Conservation (phyloP, 352 stramenopile species). For the Stramenopiles sp. region DNA sequence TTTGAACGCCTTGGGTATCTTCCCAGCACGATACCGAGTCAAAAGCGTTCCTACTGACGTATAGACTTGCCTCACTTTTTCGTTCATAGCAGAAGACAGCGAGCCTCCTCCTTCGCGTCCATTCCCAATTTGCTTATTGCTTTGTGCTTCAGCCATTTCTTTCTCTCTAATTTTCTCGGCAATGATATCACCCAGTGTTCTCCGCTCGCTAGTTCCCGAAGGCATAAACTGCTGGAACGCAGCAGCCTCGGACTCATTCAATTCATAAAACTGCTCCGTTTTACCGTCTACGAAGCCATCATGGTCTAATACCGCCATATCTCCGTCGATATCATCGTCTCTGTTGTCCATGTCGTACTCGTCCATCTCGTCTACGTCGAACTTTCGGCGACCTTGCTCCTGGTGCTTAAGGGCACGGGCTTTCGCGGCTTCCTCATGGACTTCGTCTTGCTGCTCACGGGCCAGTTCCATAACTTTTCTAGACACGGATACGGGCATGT, state of each 20-base stretch:
- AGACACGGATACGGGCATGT: conserved; percentile 28
- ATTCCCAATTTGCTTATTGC: not conserved
- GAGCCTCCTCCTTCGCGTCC: conserved; percentile 15
- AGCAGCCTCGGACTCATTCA: conserved; percentile 35
- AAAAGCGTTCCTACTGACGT: conserved; percentile 92
- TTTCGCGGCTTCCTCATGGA: conserved; percentile 26
- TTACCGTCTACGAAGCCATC: conserved; percentile 45
- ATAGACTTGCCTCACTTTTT: conserved; percentile 95
- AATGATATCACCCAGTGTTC: conserved; percentile 95
- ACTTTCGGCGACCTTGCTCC: conserved; percentile 35
- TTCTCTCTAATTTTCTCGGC: conserved; percentile 98
- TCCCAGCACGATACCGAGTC: conserved; percentile 85
- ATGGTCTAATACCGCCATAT: conserved; percentile 64
- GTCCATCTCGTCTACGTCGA: conserved; percentile 50
- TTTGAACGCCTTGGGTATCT: conserved; percentile 99
- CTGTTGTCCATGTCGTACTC: conserved; percentile 44
- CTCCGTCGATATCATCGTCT: conserved; percentile 59
- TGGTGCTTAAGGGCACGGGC: not conserved
- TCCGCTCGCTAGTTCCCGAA: conserved; percentile 37
- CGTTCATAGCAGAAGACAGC: conserved; percentile 58
- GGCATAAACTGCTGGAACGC: conserved; percentile 55
- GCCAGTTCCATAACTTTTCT: conserved; percentile 36
- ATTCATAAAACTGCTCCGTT: conserved; percentile 44
- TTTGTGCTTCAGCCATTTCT: conserved; percentile 27
- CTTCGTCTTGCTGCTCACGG: conserved; percentile 34